Evolutionary conservation across 1,284 basidiomycete species (phyloP), one percentile per base, ranked within the genome.

Genomic region (Agroathelia rolfsii): DNA sequence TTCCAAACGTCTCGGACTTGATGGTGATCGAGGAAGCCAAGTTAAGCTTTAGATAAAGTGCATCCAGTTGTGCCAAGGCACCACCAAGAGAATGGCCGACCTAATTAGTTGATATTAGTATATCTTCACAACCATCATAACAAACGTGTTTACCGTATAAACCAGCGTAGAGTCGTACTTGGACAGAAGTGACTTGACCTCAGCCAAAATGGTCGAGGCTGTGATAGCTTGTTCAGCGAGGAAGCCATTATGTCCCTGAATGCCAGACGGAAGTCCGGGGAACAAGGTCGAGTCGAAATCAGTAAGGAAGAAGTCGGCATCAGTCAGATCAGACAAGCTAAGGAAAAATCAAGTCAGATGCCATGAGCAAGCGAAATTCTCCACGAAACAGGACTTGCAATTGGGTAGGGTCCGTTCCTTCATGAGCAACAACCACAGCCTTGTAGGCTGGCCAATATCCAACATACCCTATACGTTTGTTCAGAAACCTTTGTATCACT

Each of bases 361-460:
- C 6, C n/a, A 20, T 37, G 11, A 39, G 24, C 16, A 14, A 11
- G 12, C 5, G 21, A 28, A 24, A 26, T 26, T 9, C 7, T 20
- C 7, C 19, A 11, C 25, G 16, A 27, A 20, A 5, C 12, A 18
- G 11, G 4, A 37, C 52, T 41, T 41, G 66, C 62, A 72, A 46
- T 36, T 67, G 47, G 3, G 58, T 56, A 4, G 67, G 64, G 42
- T 72, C 68, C 2, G 69, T 71, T 16, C 70, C 69, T 43, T 73
- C 51, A 39, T 72, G 68, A 2, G 59, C 55, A 13, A 72, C 64
- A 7, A 72, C 60, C 7, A 71, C 59, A n/a, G 62, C 55, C 27
- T 65, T 60, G 30, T 62, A 47, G 6, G 51, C 38, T 3, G 64
- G 61, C 53, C 62, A 65, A 38, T 60, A 69, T 15, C 66, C 64